These are phyloP conservation scores for Pseudonitzschia pungens DNA, from an alignment of 108 stramenopile genomes.

Conservation along the genomic window DNA sequence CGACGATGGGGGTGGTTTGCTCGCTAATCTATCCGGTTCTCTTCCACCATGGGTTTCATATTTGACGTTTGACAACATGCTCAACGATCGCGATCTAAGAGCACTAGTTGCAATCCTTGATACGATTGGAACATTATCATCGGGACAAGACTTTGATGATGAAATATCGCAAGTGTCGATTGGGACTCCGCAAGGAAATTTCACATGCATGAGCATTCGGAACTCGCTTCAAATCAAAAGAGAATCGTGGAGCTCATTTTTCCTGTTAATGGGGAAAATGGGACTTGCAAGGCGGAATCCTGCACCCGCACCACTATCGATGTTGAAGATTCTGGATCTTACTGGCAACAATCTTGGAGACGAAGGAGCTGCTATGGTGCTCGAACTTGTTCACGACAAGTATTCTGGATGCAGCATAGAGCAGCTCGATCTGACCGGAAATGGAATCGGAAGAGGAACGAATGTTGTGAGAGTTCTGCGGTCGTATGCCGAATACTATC, in stretches of 20 bases:
- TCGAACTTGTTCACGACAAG: constrained; percentile 47
- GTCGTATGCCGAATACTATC: constrained; percentile 42
- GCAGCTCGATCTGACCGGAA: constrained; percentile 58
- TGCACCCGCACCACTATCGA: constrained; percentile 33
- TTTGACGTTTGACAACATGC: constrained; percentile 58
- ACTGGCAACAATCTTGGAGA: constrained; percentile 62
- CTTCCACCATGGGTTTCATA: constrained; percentile 62
- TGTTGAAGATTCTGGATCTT: constrained; percentile 51
- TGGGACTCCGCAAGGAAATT: constrained; percentile 49
- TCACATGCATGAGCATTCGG: constrained; percentile 45
- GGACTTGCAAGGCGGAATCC: constrained; percentile 25
- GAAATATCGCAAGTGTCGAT: constrained; percentile 12
- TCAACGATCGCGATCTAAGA: constrained; percentile 45
- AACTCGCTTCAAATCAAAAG: constrained; percentile 40
- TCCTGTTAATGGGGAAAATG: constrained; percentile 43
- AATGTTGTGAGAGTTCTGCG: constrained; percentile 39
- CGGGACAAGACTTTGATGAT: constrained; percentile 30
- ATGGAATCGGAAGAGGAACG: constrained; percentile 46
- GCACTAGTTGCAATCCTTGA: constrained; percentile 50
- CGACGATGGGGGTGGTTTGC: constrained; percentile 48
- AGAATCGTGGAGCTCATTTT: constrained; percentile 44
- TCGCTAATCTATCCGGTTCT: constrained; percentile 62
- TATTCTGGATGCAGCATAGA: constrained; percentile 55
- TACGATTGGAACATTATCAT: constrained; percentile 53
- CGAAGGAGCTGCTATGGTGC: constrained; percentile 42